Evolutionary conservation across 2,329 filamentous ascomycete species (phyloP).

Genomic region (Colletotrichum echinochloae): DNA sequence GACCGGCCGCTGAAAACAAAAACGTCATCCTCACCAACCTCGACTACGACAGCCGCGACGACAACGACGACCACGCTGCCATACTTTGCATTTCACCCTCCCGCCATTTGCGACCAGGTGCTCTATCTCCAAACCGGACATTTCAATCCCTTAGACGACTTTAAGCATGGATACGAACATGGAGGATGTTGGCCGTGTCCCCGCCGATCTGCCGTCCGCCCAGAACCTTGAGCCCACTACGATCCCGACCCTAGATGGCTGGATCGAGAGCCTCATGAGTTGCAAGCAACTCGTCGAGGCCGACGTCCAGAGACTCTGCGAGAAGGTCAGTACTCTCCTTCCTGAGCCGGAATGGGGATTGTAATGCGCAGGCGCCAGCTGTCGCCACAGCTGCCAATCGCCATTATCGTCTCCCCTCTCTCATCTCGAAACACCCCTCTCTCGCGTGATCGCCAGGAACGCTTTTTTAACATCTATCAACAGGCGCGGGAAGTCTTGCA

Average conservation of each 20-base stretch:
- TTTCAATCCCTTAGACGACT: slow-evolving; percentile 29
- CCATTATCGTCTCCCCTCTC: slow-evolving; percentile 22
- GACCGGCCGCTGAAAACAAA: slow-evolving; percentile 38
- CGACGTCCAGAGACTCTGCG: slow-evolving; percentile 96
- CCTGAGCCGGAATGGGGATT: background rate
- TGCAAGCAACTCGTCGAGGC: slow-evolving; percentile 98
- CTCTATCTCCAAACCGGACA: slow-evolving; percentile 2
- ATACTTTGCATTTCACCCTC: slow-evolving; percentile 37
- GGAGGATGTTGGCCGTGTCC: slow-evolving; percentile 94
- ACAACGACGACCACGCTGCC: slow-evolving; percentile 20
- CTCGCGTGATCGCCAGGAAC: slow-evolving; percentile 48
- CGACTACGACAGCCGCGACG: slow-evolving; percentile 15
- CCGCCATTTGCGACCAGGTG: slow-evolving; percentile 39
- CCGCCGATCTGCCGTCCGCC: slow-evolving; percentile 80
- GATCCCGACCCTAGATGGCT: slow-evolving; percentile 93
- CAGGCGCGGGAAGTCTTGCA: slow-evolving; percentile 96
- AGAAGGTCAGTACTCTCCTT: slow-evolving; percentile 76
- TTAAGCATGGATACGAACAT: slow-evolving; percentile 92
- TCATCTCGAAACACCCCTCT: slow-evolving; percentile 42
- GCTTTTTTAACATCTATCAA: slow-evolving; percentile 49
- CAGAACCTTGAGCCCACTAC: slow-evolving; percentile 81
- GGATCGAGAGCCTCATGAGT: slow-evolving; percentile 98
- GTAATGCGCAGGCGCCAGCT: slow-evolving; percentile 19
- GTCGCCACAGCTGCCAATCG: slow-evolving; percentile 25
- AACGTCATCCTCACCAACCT: slow-evolving; percentile 34